Evolutionary conservation across 2,329 filamentous ascomycete genomes (phyloP).

Genomic region (Helotiales sp.): DNA sequence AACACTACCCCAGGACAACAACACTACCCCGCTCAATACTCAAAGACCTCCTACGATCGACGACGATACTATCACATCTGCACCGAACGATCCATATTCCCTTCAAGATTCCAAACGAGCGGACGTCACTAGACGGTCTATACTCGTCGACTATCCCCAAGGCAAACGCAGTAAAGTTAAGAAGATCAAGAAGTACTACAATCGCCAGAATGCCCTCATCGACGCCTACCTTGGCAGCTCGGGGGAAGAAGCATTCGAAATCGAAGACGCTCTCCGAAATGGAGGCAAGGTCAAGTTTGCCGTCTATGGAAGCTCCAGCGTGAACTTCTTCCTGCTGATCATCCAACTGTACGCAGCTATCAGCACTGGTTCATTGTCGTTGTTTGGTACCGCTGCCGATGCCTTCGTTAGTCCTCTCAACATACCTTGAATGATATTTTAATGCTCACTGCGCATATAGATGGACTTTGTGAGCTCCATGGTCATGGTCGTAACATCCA

Average conservation of each 20-base stretch:
- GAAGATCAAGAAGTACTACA: conserved; percentile 48
- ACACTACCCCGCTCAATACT: background rate
- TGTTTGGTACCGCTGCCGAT: conserved; percentile 66
- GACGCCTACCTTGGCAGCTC: conserved; percentile 54
- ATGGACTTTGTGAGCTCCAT: conserved; percentile 65
- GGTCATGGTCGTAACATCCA: conserved; percentile 61
- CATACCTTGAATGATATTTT: conserved; percentile 1
- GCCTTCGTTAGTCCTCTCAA: conserved; percentile 49
- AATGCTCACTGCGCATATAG: conserved; percentile 32
- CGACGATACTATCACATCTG: conserved; percentile 9
- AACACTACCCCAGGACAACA: background rate
- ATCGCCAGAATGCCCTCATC: conserved; percentile 48
- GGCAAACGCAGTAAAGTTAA: conserved; percentile 40
- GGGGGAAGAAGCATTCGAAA: conserved; percentile 53
- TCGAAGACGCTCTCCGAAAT: conserved; percentile 51
- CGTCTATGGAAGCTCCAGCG: conserved; percentile 50
- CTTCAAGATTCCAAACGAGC: conserved; percentile 34
- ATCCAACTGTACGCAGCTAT: conserved; percentile 60
- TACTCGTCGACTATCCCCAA: conserved; percentile 48
- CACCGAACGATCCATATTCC: conserved; percentile 36
- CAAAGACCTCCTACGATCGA: conserved; percentile 4
- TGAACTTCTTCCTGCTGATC: conserved; percentile 54
- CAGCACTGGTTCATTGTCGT: conserved; percentile 58
- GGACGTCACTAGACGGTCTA: conserved; percentile 43
- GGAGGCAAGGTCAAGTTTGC: conserved; percentile 53